Evolutionary conservation across 257 asterid genomes (phyloP).

Genomic region (Scutellaria minor): DNA sequence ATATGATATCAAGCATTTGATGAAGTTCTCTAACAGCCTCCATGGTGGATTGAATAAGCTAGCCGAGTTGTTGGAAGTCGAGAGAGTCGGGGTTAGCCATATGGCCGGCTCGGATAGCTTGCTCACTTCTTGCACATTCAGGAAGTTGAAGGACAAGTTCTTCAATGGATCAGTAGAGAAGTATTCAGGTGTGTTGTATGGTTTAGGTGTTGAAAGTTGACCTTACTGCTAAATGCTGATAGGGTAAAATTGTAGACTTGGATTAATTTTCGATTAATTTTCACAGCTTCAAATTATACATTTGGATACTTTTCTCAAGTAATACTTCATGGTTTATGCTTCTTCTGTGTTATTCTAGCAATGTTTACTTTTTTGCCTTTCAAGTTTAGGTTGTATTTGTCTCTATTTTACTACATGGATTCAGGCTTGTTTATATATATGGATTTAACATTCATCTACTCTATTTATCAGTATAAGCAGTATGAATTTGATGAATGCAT

Average conservation of each 20-base stretch:
- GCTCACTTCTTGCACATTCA: slow-evolving; percentile 68
- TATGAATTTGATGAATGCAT: no score
- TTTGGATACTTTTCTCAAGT: no score
- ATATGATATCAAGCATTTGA: slow-evolving; percentile 73
- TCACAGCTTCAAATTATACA: no score
- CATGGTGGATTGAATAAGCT: slow-evolving; percentile 84
- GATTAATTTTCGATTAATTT: no score
- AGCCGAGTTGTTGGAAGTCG: slow-evolving; percentile 71
- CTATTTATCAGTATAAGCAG: no score
- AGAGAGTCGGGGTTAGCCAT: slow-evolving; percentile 80
- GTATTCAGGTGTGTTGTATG: slow-evolving; percentile 76
- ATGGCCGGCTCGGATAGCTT: slow-evolving; percentile 87
- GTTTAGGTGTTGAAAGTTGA: slow-evolving; percentile 72
- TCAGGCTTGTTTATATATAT: no score
- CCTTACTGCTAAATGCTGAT: slow-evolving; percentile 36
- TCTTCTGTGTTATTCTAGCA: no score
- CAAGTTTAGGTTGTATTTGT: no score
- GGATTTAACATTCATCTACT: no score
- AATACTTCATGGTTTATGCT: no score
- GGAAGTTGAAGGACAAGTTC: slow-evolving; percentile 70
- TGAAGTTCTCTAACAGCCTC: slow-evolving; percentile 72
- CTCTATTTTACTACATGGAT: no score
- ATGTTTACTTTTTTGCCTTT: no score
- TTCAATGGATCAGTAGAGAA: slow-evolving; percentile 69
- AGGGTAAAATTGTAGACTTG: neutral